Conservation (phyloP, 345 rosid species). For the Aquilaria yunnanensis region DNA sequence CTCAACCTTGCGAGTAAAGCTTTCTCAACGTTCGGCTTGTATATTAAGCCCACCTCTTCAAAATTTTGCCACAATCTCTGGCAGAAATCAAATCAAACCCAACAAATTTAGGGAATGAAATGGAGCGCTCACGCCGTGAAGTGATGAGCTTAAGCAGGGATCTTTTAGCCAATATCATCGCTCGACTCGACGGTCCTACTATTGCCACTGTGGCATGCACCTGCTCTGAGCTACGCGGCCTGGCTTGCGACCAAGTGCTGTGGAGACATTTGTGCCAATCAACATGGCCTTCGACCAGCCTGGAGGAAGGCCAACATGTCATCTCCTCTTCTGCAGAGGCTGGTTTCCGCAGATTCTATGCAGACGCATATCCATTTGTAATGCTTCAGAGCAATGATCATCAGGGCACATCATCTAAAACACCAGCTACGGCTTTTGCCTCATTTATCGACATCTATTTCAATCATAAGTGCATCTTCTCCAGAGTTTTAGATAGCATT, state of each 20-base stretch:
- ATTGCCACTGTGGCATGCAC: slow-evolving; percentile 32
- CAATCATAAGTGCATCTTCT: slow-evolving; percentile 21
- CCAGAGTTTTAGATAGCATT: slow-evolving; percentile 20
- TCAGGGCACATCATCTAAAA: neutral
- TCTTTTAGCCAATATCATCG: slow-evolving; percentile 19
- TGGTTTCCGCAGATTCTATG: slow-evolving; percentile 26
- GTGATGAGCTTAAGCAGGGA: slow-evolving; percentile 20
- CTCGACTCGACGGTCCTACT: slow-evolving; percentile 24
- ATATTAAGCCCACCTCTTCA: too few relatives aligned
- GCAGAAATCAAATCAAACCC: slow-evolving; percentile 1
- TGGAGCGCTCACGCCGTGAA: slow-evolving; percentile 9
- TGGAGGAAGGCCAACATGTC: slow-evolving; percentile 10
- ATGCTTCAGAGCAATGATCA: slow-evolving; percentile 6
- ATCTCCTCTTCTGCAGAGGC: neutral
- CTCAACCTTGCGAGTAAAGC: too few relatives aligned
- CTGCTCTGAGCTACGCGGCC: slow-evolving; percentile 16
- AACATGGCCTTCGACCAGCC: slow-evolving; percentile 35
- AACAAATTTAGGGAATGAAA: neutral
- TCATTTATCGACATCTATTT: slow-evolving; percentile 29
- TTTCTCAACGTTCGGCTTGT: too few relatives aligned
- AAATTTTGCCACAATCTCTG: too few relatives aligned
- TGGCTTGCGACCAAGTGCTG: slow-evolving; percentile 18
- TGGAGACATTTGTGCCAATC: slow-evolving; percentile 25
- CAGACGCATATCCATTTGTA: slow-evolving; percentile 22
- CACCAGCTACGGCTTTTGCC: slow-evolving; percentile 18